Percentiles rank a stretch among this genome's conserved stretches.
phyloP scores from a whole-genome alignment of 805 yeast genomes.

The Myxozyma vanderwaltii region DNA sequence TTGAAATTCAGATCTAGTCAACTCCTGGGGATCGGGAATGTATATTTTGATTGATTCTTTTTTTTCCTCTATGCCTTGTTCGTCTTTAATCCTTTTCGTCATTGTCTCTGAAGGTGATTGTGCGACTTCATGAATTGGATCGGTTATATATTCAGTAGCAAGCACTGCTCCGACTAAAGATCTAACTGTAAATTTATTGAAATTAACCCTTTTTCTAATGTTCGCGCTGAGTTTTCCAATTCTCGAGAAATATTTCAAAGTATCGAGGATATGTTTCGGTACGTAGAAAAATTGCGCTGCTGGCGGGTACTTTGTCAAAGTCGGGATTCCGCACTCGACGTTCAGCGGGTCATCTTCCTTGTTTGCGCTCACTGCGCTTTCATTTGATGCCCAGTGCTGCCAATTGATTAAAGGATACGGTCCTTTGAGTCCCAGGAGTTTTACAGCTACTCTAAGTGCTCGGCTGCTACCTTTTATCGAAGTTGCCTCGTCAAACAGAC shows the following conservation, averaged over 20 bases:
- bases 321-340: conserved; percentile 1
- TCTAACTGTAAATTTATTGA: neutral
- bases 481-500: neutral
- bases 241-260: neutral
- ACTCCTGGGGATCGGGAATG: conserved; percentile 43
- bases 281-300: neutral
- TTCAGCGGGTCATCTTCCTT: neutral
- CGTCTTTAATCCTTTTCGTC: neutral
- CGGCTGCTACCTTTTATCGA: conserved; percentile 7
- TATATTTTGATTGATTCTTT: conserved; percentile 28
- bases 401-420: conserved; percentile 24
- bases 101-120: neutral
- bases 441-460: neutral
- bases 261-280: neutral
- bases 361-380: neutral
- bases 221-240: neutral
- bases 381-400: conserved; percentile 30
- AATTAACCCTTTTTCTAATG: conserved; percentile 1
- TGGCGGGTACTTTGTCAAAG: conserved; percentile 1
- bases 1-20: conserved; percentile 53
- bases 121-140: neutral
- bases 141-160: conserved; percentile 4
- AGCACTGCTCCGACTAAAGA: conserved; percentile 9
- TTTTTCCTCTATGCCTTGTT: neutral
- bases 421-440: neutral